These are phyloP conservation scores for Penicillium soppii DNA, from an alignment of 495 filamentous ascomycete genomes.

Conservation along the genomic window DNA sequence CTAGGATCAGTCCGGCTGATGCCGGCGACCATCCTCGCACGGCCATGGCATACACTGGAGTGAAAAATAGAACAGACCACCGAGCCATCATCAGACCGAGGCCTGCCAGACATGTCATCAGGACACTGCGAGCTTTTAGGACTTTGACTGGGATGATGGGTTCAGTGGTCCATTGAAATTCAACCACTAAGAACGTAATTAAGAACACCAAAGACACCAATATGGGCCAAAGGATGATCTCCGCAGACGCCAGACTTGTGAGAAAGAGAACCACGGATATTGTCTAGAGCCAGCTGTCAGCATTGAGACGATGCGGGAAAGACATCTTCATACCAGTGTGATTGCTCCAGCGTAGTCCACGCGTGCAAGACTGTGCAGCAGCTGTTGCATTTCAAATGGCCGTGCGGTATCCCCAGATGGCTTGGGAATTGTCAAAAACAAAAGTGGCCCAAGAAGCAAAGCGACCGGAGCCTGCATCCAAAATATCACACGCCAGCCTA, in stretches of 20 bases:
- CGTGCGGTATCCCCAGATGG: conserved; percentile 23
- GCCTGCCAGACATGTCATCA: conserved; percentile 67
- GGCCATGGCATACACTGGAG: conserved; percentile 71
- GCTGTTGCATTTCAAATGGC: conserved; percentile 19
- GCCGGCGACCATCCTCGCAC: conserved; percentile 65
- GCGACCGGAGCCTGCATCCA: conserved; percentile 61
- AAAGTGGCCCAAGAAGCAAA: conserved; percentile 53
- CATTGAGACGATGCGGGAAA: not conserved
- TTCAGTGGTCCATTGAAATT: conserved; percentile 52
- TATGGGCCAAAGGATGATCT: conserved; percentile 57
- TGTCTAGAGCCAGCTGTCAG: conserved; percentile 30
- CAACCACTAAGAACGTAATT: conserved; percentile 58
- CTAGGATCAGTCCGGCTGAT: conserved; percentile 65
- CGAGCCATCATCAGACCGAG: conserved; percentile 72
- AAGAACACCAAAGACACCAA: conserved; percentile 53
- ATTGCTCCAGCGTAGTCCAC: conserved; percentile 70
- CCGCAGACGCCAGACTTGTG: conserved; percentile 58
- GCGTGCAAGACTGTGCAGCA: conserved; percentile 50
- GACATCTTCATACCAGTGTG: conserved; percentile 50
- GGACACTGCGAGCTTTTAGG: conserved; percentile 59
- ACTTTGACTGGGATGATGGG: conserved; percentile 71
- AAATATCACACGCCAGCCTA: conserved; percentile 72
- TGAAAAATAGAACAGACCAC: conserved; percentile 76
- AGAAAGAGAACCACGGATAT: conserved; percentile 62
- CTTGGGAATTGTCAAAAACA: conserved; percentile 59